phyloP scores from a whole-genome alignment of 2,329 filamentous ascomycete genomes.

The Fusarium drepaniforme region DNA sequence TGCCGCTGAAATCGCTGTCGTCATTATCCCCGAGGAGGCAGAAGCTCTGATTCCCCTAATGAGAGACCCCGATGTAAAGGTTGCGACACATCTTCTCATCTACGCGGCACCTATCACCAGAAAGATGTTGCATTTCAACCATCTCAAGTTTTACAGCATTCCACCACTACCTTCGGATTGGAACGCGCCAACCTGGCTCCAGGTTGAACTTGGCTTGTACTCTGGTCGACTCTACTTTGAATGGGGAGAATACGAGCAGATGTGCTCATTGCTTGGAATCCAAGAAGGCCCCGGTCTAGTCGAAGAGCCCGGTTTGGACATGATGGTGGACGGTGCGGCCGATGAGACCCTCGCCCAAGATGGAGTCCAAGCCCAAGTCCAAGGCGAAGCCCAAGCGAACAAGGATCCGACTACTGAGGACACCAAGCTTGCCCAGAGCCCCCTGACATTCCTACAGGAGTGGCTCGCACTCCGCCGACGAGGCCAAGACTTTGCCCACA shows the following conservation, averaged over 20 bases:
- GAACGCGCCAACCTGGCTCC: slow-evolving; percentile 64
- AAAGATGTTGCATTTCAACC: slow-evolving; percentile 70
- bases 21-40: slow-evolving; percentile 73
- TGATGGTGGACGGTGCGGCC: neutral
- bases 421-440: slow-evolving; percentile 40
- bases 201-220: slow-evolving; percentile 69
- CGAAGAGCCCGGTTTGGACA: neutral
- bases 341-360: neutral
- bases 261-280: slow-evolving; percentile 51
- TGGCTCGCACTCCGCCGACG: slow-evolving; percentile 68
- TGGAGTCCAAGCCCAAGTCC: neutral
- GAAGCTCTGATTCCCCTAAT: slow-evolving; percentile 64
- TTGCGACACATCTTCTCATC: slow-evolving; percentile 54
- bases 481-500: slow-evolving; percentile 69
- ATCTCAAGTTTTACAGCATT: slow-evolving; percentile 64
- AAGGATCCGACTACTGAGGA: neutral
- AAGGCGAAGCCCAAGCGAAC: neutral
- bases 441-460: slow-evolving; percentile 64
- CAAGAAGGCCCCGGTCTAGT: slow-evolving; percentile 1
- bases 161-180: slow-evolving; percentile 61
- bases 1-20: slow-evolving; percentile 59
- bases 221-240: slow-evolving; percentile 71
- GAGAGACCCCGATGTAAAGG: slow-evolving; percentile 19
- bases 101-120: slow-evolving; percentile 65
- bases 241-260: slow-evolving; percentile 57